Conservation (phyloP, 495 filamentous ascomycete genomes). For the Penicillium dipodomyicola region DNA sequence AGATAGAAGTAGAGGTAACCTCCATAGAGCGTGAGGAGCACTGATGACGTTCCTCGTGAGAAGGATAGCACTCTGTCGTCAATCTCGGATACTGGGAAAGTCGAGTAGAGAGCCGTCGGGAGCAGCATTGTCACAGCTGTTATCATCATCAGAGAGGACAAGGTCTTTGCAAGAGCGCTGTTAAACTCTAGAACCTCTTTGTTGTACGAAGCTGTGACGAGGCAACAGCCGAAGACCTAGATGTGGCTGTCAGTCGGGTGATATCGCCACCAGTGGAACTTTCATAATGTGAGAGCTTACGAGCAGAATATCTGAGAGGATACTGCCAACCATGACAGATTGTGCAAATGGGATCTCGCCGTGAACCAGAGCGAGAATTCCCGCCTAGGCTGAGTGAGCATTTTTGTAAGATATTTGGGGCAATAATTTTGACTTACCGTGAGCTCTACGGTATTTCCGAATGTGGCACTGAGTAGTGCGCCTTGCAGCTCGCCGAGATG, state of each 20-base stretch:
- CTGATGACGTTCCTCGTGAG: constrained; percentile 30
- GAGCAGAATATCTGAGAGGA: constrained; percentile 27
- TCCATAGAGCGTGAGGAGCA: constrained; percentile 65
- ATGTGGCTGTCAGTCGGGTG: background rate
- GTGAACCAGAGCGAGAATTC: constrained; percentile 22
- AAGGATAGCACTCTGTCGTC: constrained; percentile 47
- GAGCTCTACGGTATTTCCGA: constrained; percentile 28
- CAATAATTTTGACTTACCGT: constrained; percentile 14
- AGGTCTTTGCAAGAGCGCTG: constrained; percentile 19
- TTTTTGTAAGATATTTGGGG: background rate
- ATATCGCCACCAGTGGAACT: background rate
- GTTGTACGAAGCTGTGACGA: constrained; percentile 21
- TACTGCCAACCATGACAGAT: constrained; percentile 27
- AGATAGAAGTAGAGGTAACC: constrained; percentile 61
- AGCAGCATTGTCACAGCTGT: constrained; percentile 23
- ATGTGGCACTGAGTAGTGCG: constrained; percentile 25
- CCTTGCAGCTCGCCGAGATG: constrained; percentile 23
- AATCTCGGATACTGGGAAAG: constrained; percentile 25
- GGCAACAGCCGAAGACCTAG: constrained; percentile 23
- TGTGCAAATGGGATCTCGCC: constrained; percentile 21
- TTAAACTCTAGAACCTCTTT: constrained; percentile 54
- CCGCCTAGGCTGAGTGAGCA: constrained; percentile 11
- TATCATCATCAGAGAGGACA: constrained; percentile 28
- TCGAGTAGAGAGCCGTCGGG: constrained; percentile 29
- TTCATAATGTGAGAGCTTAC: constrained; percentile 32